Percentiles rank a stretch among this genome's conserved stretches.
Conservation (phyloP, 2,329 filamentous ascomycete species). For the Neopestalotiopsis clavispora region DNA sequence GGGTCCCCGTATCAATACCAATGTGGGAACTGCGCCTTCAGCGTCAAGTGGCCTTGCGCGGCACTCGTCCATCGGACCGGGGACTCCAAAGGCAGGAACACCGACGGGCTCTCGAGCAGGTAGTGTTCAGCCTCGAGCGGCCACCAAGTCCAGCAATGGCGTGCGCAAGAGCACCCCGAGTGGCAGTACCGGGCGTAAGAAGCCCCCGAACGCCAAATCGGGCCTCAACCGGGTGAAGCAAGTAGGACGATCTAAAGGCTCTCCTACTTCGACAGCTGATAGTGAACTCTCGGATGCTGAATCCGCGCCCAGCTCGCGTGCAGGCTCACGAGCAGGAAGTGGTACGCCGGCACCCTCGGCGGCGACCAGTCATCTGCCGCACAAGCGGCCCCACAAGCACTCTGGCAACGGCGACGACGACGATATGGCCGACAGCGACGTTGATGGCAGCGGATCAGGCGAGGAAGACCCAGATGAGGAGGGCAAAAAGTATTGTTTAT, state of each 20-base stretch:
- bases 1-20: conserved; percentile 52
- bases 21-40: conserved; percentile 51
- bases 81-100: conserved; percentile 58
- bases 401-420: conserved; percentile 25
- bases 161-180: conserved; percentile 49
- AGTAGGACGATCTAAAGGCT: conserved; percentile 57
- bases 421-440: conserved; percentile 39
- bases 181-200: conserved; percentile 38
- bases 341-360: conserved; percentile 33
- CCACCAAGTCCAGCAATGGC: conserved; percentile 47
- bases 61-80: conserved; percentile 67
- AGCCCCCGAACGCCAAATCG: conserved; percentile 54
- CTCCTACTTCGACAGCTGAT: conserved; percentile 66
- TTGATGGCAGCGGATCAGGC: conserved; percentile 55
- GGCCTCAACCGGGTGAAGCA: conserved; percentile 67
- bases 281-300: conserved; percentile 70
- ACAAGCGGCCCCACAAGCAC: conserved; percentile 22
- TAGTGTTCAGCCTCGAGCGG: conserved; percentile 63
- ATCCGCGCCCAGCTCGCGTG: conserved; percentile 57
- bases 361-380: conserved; percentile 15
- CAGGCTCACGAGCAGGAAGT: conserved; percentile 41
- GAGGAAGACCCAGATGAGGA: conserved; percentile 72
- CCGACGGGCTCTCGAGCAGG: conserved; percentile 52
- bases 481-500: conserved; percentile 83
- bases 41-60: conserved; percentile 64